Evolutionary conservation across 2,329 filamentous ascomycete genomes (phyloP), one percentile per base, ranked within the genome.

Genomic region (Hypoxylon sp.): DNA sequence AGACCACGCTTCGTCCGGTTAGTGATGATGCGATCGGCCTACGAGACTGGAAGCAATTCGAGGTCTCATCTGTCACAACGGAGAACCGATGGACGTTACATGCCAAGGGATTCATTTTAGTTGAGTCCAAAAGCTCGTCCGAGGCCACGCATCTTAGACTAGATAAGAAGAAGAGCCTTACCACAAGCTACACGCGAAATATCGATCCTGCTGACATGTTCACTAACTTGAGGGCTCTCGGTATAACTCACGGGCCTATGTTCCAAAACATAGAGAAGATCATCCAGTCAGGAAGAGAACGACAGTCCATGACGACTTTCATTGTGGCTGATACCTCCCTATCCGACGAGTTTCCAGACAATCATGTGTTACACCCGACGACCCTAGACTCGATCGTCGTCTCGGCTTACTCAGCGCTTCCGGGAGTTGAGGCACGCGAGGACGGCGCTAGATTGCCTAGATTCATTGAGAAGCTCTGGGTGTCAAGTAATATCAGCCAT

Each of bases 331-430:
- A 48, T 42, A 54, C n/a, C 17, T 33, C 31, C 37, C 58, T 5
- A 25, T 37, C 30, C 46, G 54, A 58, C 46, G 31, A 68, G 22
- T 11, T n/a, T 22, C 17, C 25, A 25, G 17, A 35, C 37, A 14
- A 54, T 37, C 27, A 37, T 37, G 35, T 75, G 5, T 35, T 77
- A n/a, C 75, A 77, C 48, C 75, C 75, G 0, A 75, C 62, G 14
- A 77, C 75, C 13, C 68, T 77, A 3, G 75, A 77, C 48, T 63
- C 70, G 2, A 48, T 75, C 14, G 58, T 75, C 8, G 42, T 64
- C 11, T 56, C 70, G 1, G 35, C 61, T 5, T 75, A 69, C 27
- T 25, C 62, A 5, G 31, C 62, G 2, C 22, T 75, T 6, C 62
- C 68, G 10, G 17, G 49, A 13, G 68, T 67, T 5, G 70, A 63